phyloP scores from a whole-genome alignment of 2,329 filamentous ascomycete genomes.

The Beauveria australis region DNA sequence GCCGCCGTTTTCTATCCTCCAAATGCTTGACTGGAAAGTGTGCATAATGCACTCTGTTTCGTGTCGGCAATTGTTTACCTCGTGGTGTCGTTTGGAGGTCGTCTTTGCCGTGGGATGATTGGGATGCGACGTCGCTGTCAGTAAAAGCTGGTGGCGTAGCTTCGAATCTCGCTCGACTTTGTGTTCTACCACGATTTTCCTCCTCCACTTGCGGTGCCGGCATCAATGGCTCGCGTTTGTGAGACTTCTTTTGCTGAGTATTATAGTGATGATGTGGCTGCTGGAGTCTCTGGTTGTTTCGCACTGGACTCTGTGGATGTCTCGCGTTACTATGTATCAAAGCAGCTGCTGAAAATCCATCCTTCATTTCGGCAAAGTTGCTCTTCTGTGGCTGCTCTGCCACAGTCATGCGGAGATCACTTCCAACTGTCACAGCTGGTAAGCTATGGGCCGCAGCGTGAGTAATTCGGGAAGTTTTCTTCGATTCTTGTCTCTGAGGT shows the following conservation, averaged over 20 bases:
- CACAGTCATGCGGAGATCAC: conserved; percentile 11
- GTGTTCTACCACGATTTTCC: neutral
- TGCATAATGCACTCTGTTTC: conserved; percentile 18
- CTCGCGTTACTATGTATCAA: neutral
- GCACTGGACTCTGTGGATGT: neutral
- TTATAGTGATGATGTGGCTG: neutral
- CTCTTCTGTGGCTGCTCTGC: neutral
- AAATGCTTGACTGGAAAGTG: conserved; percentile 13
- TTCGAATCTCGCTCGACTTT: conserved; percentile 9
- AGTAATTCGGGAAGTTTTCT: neutral
- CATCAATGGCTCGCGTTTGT: neutral
- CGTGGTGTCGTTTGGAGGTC: conserved; percentile 14
- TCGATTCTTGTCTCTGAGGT: neutral
- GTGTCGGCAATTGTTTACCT: conserved; percentile 14
- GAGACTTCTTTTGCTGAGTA: neutral
- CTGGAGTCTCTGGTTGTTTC: conserved; percentile 7
- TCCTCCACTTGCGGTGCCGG: neutral
- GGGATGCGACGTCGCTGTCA: conserved; percentile 2
- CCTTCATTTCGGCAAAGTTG: conserved; percentile 2
- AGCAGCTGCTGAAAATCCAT: conserved; percentile 7
- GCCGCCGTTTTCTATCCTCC: conserved; percentile 32
- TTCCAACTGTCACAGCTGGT: conserved; percentile 15
- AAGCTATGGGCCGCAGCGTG: conserved; percentile 11
- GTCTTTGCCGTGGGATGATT: conserved; percentile 8
- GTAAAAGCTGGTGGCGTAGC: conserved; percentile 3